phyloP scores from a whole-genome alignment of 768 basidiomycete genomes.

The Sarcomyxa edulis region DNA sequence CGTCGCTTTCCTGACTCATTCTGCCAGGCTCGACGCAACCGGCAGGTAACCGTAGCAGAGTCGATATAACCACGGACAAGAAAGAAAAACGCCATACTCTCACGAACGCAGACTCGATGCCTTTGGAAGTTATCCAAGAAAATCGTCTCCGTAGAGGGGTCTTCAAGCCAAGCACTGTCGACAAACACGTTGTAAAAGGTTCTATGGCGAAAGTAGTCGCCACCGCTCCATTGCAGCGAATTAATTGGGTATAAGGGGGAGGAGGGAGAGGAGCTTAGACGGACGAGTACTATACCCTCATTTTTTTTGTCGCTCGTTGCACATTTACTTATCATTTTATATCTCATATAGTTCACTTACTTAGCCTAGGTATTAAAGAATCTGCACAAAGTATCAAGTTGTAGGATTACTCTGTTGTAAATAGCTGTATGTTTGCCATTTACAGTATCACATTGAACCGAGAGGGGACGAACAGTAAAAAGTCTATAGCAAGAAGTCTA shows the following conservation, averaged over 20 bases:
- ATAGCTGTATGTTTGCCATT: background rate
- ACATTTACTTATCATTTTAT: too few species aligned
- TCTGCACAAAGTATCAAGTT: background rate
- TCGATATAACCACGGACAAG: background rate
- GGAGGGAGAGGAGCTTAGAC: too few species aligned
- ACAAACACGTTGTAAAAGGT: slow-evolving; percentile 47
- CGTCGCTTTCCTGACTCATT: too few species aligned
- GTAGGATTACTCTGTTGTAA: background rate
- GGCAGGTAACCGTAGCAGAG: slow-evolving; percentile 5
- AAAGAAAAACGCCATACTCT: background rate
- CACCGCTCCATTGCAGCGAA: slow-evolving; percentile 19
- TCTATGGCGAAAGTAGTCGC: slow-evolving; percentile 49
- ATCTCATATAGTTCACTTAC: too few species aligned
- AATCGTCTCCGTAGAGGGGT: slow-evolving; percentile 35
- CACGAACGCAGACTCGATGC: slow-evolving; percentile 15
- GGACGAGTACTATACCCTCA: too few species aligned
- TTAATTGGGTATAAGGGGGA: too few species aligned
- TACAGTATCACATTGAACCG: background rate
- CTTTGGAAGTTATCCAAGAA: slow-evolving; percentile 33
- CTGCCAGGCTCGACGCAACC: too few species aligned
- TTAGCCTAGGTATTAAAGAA: too few species aligned
- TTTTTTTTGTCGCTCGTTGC: too few species aligned
- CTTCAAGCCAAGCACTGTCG: slow-evolving; percentile 30
- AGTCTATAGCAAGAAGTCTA: too few species aligned
- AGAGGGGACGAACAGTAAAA: background rate